Evolutionary conservation across 2,329 filamentous ascomycete species (phyloP).

Genomic region (Colletotrichum tanaceti): DNA sequence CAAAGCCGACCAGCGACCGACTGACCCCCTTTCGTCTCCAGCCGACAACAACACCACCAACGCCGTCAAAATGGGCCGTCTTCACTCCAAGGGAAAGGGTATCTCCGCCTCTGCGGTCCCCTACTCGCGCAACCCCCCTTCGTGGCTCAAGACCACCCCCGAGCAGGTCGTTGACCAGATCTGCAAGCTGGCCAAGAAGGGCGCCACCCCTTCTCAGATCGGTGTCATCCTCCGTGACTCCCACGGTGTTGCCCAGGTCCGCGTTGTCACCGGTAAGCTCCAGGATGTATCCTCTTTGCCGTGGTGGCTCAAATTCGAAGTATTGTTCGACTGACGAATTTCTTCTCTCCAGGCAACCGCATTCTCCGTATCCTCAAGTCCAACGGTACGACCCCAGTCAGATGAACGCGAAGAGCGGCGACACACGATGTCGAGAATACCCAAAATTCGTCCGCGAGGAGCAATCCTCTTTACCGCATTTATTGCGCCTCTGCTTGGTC

Average conservation of each 20-base stretch:
- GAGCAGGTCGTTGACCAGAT: slow-evolving; percentile 99
- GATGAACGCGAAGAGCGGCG: slow-evolving; percentile 40
- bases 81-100: slow-evolving; percentile 99
- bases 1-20: slow-evolving; percentile 40
- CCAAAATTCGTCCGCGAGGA: slow-evolving; percentile 29
- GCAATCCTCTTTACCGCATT: slow-evolving; percentile 39
- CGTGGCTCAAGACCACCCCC: slow-evolving; percentile 99
- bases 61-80: slow-evolving; percentile 84
- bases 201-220: slow-evolving; percentile 97
- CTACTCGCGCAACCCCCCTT: slow-evolving; percentile 91
- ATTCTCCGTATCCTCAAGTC: slow-evolving; percentile 99
- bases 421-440: slow-evolving; percentile 21
- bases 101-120: slow-evolving; percentile 96
- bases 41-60: slow-evolving; percentile 43
- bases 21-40: slow-evolving; percentile 34
- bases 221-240: slow-evolving; percentile 98
- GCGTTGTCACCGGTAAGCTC: slow-evolving; percentile 90
- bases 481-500: slow-evolving; percentile 86
- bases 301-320: background rate
- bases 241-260: slow-evolving; percentile 98
- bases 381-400: slow-evolving; percentile 80
- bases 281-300: background rate
- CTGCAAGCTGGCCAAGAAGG: slow-evolving; percentile 98
- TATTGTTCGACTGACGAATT: slow-evolving; percentile 52
- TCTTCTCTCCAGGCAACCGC: slow-evolving; percentile 87